Conservation (phyloP, 305 asterid species). For the Euphrasia arctica region DNA sequence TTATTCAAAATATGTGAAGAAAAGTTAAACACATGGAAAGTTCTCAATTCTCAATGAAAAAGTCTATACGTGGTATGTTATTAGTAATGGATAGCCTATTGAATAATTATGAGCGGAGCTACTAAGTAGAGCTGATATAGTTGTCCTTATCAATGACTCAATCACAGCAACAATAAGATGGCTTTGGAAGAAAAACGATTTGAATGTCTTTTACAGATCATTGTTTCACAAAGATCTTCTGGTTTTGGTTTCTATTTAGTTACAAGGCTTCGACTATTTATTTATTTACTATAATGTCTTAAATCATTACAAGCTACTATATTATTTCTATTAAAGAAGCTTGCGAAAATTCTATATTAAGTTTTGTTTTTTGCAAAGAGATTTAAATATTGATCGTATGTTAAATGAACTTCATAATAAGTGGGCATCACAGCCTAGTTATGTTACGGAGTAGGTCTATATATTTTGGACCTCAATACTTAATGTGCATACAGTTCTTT, state of each 20-base stretch:
- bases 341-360: neutral
- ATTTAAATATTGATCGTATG: neutral
- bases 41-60: slow-evolving; percentile 12
- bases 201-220: neutral
- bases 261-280: too few species aligned
- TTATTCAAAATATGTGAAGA: slow-evolving; percentile 21
- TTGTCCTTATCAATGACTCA: slow-evolving; percentile 8
- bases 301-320: neutral
- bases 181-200: slow-evolving; percentile 4
- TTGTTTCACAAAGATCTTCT: neutral
- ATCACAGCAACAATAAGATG: slow-evolving; percentile 10
- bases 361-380: neutral
- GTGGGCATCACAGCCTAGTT: neutral
- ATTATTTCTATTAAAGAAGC: neutral
- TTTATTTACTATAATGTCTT: neutral
- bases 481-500: neutral
- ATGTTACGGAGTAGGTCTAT: neutral
- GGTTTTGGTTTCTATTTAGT: neutral
- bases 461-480: neutral
- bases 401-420: neutral
- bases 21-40: slow-evolving; percentile 15
- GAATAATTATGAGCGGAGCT: neutral
- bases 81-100: slow-evolving; percentile 2
- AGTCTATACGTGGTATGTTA: slow-evolving; percentile 8
- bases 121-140: slow-evolving; percentile 18